These are phyloP conservation scores for Piper longum DNA, from an alignment of 164 flowering plant genomes.

Conservation along the genomic window DNA sequence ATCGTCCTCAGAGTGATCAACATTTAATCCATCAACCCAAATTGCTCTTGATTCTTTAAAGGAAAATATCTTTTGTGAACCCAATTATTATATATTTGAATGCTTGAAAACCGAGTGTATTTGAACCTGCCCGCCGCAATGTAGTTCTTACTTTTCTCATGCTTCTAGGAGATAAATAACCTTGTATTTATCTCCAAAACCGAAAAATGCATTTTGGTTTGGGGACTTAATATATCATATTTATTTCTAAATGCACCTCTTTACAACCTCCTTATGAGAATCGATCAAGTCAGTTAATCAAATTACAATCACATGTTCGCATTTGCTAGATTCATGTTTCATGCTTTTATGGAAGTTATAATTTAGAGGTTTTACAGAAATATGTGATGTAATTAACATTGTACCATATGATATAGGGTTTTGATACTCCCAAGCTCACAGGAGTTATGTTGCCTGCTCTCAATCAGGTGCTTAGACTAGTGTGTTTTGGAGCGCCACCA, in stretches of 20 bases:
- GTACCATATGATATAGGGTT: no score
- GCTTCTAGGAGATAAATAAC: not conserved
- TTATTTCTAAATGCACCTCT: no score
- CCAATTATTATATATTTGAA: not conserved
- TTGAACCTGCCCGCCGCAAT: not conserved
- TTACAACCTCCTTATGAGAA: not conserved
- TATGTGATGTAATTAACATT: no score
- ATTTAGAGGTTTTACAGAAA: no score
- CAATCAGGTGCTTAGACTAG: slow-evolving; percentile 71
- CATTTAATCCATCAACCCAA: not conserved
- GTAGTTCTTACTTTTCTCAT: not conserved
- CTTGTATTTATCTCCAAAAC: not conserved
- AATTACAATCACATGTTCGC: no score
- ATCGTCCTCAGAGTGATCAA: not conserved
- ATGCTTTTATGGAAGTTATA: not conserved
- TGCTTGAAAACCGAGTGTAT: not conserved
- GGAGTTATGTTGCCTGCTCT: slow-evolving; percentile 5
- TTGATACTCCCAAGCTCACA: not conserved
- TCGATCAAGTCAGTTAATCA: not conserved
- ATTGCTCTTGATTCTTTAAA: not conserved
- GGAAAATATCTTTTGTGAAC: not conserved
- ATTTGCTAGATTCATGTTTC: not conserved
- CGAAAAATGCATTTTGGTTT: no score
- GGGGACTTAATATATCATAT: not conserved
- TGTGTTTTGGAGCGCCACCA: slow-evolving; percentile 88